These are phyloP conservation scores for Kalaharituber pfeilii DNA, from an alignment of 2,329 filamentous ascomycete species.

Conservation along the genomic window DNA sequence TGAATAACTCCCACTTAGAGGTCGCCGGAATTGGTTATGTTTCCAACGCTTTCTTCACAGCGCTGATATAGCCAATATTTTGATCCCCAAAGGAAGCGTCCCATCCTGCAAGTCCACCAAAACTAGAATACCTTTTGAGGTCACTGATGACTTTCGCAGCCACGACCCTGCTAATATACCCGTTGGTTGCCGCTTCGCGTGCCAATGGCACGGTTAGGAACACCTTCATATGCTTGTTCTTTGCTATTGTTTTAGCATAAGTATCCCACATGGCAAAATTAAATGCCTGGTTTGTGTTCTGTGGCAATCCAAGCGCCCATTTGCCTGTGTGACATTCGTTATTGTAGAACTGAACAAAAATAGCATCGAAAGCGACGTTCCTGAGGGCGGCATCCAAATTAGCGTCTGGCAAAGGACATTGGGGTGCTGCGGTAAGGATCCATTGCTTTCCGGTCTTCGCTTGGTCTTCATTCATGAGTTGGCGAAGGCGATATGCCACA, in stretches of 20 bases:
- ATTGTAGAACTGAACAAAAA: slow-evolving; percentile 53
- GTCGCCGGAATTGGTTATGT: slow-evolving; percentile 4
- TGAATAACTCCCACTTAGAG: no score
- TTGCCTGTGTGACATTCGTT: slow-evolving; percentile 42
- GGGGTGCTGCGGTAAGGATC: slow-evolving; percentile 48
- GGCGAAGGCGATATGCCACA: slow-evolving; percentile 42
- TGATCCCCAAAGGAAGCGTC: slow-evolving; percentile 4
- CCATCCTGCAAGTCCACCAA: slow-evolving; percentile 5
- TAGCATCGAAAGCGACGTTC: slow-evolving; percentile 39
- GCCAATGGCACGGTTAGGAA: slow-evolving; percentile 28
- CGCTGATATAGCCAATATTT: slow-evolving; percentile 2
- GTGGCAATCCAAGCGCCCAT: slow-evolving; percentile 29
- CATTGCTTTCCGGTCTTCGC: slow-evolving; percentile 35
- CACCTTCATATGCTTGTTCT: slow-evolving; percentile 44
- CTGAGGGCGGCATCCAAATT: slow-evolving; percentile 31
- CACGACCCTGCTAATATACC: slow-evolving; percentile 3
- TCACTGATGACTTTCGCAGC: slow-evolving; percentile 4
- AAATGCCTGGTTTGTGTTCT: slow-evolving; percentile 10
- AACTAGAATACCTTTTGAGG: slow-evolving; percentile 5
- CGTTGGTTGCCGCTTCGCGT: not conserved
- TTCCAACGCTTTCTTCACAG: slow-evolving; percentile 23
- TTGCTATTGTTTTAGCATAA: slow-evolving; percentile 42
- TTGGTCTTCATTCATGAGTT: slow-evolving; percentile 32
- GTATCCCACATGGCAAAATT: slow-evolving; percentile 37
- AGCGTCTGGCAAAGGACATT: slow-evolving; percentile 47